Evolutionary conservation across 345 rosid species (phyloP).

Genomic region (Abelmoschus esculentus): DNA sequence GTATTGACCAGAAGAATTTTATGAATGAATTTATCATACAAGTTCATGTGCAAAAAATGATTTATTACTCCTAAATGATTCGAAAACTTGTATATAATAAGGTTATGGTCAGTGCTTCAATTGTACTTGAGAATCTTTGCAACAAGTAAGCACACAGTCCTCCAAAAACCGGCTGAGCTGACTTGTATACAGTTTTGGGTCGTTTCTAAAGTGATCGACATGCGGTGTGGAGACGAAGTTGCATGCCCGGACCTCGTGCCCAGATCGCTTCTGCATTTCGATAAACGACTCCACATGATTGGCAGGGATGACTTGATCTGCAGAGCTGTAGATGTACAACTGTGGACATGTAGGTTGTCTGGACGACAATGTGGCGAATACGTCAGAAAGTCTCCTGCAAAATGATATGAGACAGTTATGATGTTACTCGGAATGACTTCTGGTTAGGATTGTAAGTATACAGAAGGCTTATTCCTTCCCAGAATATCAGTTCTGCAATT

Average conservation of each 20-base stretch:
- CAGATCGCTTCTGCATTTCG: conserved; percentile 65
- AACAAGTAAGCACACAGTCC: conserved; percentile 51
- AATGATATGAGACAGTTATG: background rate
- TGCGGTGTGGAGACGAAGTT: conserved; percentile 93
- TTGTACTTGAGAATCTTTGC: conserved; percentile 30
- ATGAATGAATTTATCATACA: background rate
- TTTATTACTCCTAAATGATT: background rate
- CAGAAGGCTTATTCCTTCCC: background rate
- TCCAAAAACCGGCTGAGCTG: conserved; percentile 82
- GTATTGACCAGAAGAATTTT: background rate
- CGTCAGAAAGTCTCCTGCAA: conserved; percentile 76
- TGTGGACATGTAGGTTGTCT: conserved; percentile 90
- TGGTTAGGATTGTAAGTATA: background rate
- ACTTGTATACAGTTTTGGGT: conserved; percentile 64
- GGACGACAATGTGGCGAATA: conserved; percentile 51
- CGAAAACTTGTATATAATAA: background rate
- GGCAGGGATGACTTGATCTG: conserved; percentile 88
- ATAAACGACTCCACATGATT: conserved; percentile 76
- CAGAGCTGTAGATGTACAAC: conserved; percentile 87
- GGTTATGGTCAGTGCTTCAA: background rate
- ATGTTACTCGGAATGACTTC: background rate
- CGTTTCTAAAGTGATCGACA: conserved; percentile 92
- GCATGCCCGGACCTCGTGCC: conserved; percentile 80
- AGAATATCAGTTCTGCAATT: background rate
- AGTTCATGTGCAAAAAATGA: background rate